Base-by-base conservation (phyloP, 768 basidiomycete genomes). In the Pisolithus orientalis region DNA sequence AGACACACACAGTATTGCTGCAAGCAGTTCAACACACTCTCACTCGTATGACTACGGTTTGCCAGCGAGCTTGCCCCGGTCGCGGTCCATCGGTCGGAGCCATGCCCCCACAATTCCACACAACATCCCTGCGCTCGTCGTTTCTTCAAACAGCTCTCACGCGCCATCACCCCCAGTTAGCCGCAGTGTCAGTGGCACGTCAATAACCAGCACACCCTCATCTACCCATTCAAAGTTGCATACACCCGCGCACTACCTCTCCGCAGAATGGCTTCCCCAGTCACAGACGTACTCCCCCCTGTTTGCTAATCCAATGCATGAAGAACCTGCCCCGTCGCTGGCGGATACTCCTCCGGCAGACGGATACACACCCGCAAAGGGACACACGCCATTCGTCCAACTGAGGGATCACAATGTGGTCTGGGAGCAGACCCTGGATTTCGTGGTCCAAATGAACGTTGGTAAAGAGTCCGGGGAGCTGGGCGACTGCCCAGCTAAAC, bases 391-490 rank as follows among this genome's bases (percentile, higher is more conserved):
- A 0, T 87, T 78, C 59, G 68, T 77, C 29, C 74, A 72, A 32
- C 76, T 91, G 29, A 76, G 74, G 61, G 84, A 84, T 29, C 87
- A 90, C 59, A 75, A 74, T 7, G 80, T 84, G 11, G 63, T 65
- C 9, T 91, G 85, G 85, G 76, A 78, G 6, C 75, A 82, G 49
- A 68, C 72, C 0, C 71, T 90, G 17, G 73, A 78, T 37, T 74
- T 82, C 5, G 68, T 80, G 3, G 74, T 89, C 13, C 80, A 84
- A 54, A 75, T 80, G 66, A 77, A 80, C 54, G 73, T 90, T 7
- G 77, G 82, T 44, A 75, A 83, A 39, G 74, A 80, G 45, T 67
- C 67, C 24, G 60, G 56, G 27, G 70, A 70, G 39, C 71, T 91
- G 4, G 39, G 75, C 77, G n/a, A 79, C 27, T 69, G 74, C 60